Base-by-base conservation (phyloP, 1,284 basidiomycete genomes). In the Papiliotrema terrestris region DNA sequence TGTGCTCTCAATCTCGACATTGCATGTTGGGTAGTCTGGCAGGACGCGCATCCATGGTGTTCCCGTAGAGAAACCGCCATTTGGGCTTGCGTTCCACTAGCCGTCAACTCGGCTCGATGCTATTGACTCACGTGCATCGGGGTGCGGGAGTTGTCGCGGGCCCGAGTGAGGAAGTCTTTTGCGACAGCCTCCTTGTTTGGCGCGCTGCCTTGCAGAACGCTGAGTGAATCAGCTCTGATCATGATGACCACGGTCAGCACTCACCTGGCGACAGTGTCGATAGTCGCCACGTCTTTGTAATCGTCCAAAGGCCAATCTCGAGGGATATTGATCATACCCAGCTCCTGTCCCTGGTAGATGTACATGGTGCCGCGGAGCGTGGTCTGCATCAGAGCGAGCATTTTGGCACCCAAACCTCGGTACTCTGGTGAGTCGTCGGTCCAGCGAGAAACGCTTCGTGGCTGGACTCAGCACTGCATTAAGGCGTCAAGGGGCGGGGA, bases 21-120 rank as follows among this genome's bases (percentile, higher is more conserved):
- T 89, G 81, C 85, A 87, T 2, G 72, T 63, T 17, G 56, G 59
- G 65, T 84, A 86, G 63, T 88, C 85, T 37, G 87, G 85, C 62
- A 87, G 85, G 9, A 86, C 82, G 13, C 84, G 78, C 86, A 89
- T 89, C 88, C 87, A 90, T 0, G 87, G 85, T 14, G 74, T 79
- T 19, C 47, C 38, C n/a, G n/a, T n/a, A n/a, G n/a, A n/a, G 0
- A 80, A 79, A 3, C n/a, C n/a, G n/a, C n/a, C n/a, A n/a, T n/a
- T n/a, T n/a, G n/a, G n/a, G n/a, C n/a, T n/a, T n/a, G n/a, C n/a
- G n/a, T n/a, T n/a, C n/a, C n/a, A n/a, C n/a, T n/a, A n/a, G n/a
- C n/a, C n/a, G 83, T 83, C 72, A 89, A 89, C 0, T 88, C 87
- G 0, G 79, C 85, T 54, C 88, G 78, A 5, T 73, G 44, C 1